Conservation (phyloP, 257 asterid species). For the Capsicum chinense region DNA sequence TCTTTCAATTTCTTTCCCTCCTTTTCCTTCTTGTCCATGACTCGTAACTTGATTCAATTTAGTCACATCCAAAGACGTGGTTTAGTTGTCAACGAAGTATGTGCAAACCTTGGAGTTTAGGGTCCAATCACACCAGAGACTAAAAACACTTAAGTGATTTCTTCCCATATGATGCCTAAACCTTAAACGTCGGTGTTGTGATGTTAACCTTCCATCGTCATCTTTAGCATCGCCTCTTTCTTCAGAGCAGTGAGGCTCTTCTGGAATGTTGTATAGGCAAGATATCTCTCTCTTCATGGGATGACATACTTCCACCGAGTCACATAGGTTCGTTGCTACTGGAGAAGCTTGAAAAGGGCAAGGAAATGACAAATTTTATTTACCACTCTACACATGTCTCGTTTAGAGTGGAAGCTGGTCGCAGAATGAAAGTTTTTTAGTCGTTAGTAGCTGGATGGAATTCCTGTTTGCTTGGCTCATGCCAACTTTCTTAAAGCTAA, state of each 20-base stretch:
- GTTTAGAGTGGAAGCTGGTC: not conserved
- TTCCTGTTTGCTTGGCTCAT: not conserved
- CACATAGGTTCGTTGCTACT: not conserved
- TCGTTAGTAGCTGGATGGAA: not conserved
- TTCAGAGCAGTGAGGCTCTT: not conserved
- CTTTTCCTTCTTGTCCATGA: not conserved
- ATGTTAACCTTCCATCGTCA: not conserved
- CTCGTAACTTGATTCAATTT: conserved; percentile 22
- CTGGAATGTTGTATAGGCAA: not conserved
- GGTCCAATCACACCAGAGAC: not conserved
- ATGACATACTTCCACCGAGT: conserved; percentile 13
- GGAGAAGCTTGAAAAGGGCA: not conserved
- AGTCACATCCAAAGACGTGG: not conserved
- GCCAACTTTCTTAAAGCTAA: conserved; percentile 5
- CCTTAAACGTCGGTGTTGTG: not conserved
- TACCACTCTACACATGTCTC: not conserved
- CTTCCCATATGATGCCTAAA: not conserved
- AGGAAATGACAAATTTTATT: not conserved
- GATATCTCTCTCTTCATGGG: conserved; percentile 1
- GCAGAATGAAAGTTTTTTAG: not conserved
- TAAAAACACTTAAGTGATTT: not conserved
- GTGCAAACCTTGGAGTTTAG: not conserved
- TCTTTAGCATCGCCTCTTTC: conserved; percentile 1
- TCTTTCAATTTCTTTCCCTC: not conserved
- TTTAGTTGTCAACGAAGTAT: not conserved